A percentile compares a stretch with the other conserved stretches of the same genome.
These are phyloP conservation scores for Rauvolfia tetraphylla DNA, from an alignment of 257 asterid species.

Conservation along the genomic window DNA sequence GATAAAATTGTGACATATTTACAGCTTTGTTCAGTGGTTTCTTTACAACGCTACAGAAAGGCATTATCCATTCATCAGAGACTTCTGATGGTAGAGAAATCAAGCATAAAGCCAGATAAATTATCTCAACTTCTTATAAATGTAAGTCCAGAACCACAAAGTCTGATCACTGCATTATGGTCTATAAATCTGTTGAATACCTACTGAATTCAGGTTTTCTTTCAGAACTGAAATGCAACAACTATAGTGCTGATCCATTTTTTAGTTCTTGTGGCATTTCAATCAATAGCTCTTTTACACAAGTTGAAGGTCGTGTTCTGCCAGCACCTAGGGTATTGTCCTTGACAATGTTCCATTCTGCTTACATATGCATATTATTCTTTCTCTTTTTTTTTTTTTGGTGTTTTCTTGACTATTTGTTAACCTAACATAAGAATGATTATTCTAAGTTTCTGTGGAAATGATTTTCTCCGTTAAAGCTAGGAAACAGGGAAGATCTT, in stretches of 20 bases:
- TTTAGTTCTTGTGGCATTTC: conserved; percentile 44
- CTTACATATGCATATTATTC: not conserved
- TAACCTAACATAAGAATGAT: conserved; percentile 5
- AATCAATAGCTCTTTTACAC: conserved; percentile 27
- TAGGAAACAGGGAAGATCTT: conserved; percentile 40
- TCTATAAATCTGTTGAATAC: not conserved
- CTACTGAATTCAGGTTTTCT: conserved; percentile 8
- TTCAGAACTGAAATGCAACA: conserved; percentile 32
- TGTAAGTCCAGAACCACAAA: conserved; percentile 24
- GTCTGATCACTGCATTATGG: not conserved
- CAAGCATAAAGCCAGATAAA: conserved; percentile 45
- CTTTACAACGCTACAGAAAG: conserved; percentile 39
- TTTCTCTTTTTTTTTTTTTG: not conserved
- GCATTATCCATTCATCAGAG: conserved; percentile 37
- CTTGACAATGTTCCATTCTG: not conserved
- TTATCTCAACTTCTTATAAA: conserved; percentile 30
- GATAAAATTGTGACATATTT: not conserved
- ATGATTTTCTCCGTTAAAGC: conserved; percentile 28
- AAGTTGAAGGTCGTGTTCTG: conserved; percentile 47
- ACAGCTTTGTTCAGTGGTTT: conserved; percentile 48
- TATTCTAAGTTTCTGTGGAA: not conserved
- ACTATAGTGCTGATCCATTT: conserved; percentile 34
- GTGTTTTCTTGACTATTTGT: not conserved
- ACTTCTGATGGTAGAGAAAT: conserved; percentile 32
- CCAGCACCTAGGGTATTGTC: conserved; percentile 43